Evolutionary conservation across 345 rosid species (phyloP).

Genomic region (Linum lewisii): DNA sequence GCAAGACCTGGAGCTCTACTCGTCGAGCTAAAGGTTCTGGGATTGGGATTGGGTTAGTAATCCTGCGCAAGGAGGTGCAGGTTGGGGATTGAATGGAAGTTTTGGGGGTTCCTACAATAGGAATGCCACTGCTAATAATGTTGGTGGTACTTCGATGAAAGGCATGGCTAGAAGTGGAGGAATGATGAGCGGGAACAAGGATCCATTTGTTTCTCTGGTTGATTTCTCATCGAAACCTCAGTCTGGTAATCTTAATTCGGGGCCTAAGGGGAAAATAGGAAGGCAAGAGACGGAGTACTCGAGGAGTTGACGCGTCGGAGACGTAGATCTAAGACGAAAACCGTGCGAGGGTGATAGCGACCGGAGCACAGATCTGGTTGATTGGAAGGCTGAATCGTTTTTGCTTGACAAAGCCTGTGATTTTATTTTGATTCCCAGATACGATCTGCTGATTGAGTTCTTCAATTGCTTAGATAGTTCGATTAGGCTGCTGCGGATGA

Average conservation of each 20-base stretch:
- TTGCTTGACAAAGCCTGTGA: too few relatives aligned
- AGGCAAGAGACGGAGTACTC: too few relatives aligned
- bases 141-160: slow-evolving; percentile 39
- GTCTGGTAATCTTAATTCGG: slow-evolving; percentile 36
- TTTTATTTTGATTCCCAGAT: too few relatives aligned
- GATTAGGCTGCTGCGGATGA: too few relatives aligned
- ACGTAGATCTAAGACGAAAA: too few relatives aligned
- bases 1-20: slow-evolving; percentile 71
- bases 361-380: too few relatives aligned
- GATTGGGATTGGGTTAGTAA: slow-evolving; percentile 38
- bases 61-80: slow-evolving; percentile 31
- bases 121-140: slow-evolving; percentile 17
- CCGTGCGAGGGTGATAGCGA: too few relatives aligned
- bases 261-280: slow-evolving; percentile 31
- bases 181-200: slow-evolving; percentile 41
- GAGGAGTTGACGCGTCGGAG: too few relatives aligned
- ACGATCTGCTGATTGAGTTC: too few relatives aligned
- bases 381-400: too few relatives aligned
- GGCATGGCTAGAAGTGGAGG: slow-evolving; percentile 32
- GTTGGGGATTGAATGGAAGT: slow-evolving; percentile 32
- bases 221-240: slow-evolving; percentile 58
- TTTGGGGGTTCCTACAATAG: slow-evolving; percentile 27
- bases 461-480: too few relatives aligned
- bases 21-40: slow-evolving; percentile 25
- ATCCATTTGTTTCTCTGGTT: slow-evolving; percentile 75